Evolutionary conservation across 768 basidiomycete species (phyloP), one percentile per base, ranked within the genome.

Genomic region (Cubamyces sp.): DNA sequence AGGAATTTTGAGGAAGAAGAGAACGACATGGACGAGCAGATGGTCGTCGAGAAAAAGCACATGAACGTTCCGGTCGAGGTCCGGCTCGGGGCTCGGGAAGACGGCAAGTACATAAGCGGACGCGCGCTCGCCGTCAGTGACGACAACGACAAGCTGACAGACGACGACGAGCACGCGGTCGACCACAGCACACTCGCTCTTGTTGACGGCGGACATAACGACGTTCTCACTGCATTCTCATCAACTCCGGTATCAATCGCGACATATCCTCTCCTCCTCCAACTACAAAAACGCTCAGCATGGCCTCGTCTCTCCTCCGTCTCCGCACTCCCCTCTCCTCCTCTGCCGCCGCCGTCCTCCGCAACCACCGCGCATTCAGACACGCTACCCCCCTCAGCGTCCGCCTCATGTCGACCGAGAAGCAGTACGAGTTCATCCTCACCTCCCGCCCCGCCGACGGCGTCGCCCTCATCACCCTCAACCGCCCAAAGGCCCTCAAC

Each of bases 401-500:
- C 7, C 68, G 71, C 57, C 63, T 65, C 68, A 86, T 87, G 84
- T 86, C 85, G 42, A 73, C 80, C 37, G 61, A 54, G 57, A 64
- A 66, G 37, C 72, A 79, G 57, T 91, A 88, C 75, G 81, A 84
- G 69, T 80, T 86, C 69, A 89, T 93, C 71, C 76, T 92, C 45
- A 82, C 84, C 18, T 85, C 89, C 3, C 81, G 81, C 61, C 91
- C 91, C 1, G 82, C 86, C 55, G 84, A 86, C 3, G 80, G 81
- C 19, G 88, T 92, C 45, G 78, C 83, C n/a, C 85, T 96, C 69
- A 85, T 96, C 70, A 92, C 90, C 15, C 81, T 96, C 69, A 94
- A 96, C 77, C 83, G 94, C 46, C 94, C 94, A 25, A 94, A 94
- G 68, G 90, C 90, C 18, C 78, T 96, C 61, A 98, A 97, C 71